Percentiles rank a stretch among this genome's conserved stretches.
Evolutionary conservation across 2,329 filamentous ascomycete species (phyloP).

Genomic region (Macroventuria anomochaeta): DNA sequence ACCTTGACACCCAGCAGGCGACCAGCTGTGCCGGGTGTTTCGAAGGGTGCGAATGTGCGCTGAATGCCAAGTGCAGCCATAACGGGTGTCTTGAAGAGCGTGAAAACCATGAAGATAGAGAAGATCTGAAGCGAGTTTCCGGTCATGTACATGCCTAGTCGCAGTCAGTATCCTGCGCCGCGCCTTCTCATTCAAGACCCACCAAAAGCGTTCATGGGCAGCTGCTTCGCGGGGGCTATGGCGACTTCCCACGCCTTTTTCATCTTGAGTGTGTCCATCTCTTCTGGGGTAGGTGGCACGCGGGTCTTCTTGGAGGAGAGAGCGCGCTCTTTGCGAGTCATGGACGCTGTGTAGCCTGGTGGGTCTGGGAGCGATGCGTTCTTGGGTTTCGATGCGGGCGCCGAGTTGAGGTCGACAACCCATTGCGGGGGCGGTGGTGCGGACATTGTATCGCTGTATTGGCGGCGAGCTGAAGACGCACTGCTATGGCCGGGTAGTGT

Average conservation of each 20-base stretch:
- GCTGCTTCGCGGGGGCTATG: slow-evolving; percentile 86
- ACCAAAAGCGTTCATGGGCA: slow-evolving; percentile 98
- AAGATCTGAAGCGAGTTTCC: slow-evolving; percentile 98
- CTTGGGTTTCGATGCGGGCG: slow-evolving; percentile 71
- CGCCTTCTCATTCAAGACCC: slow-evolving; percentile 5
- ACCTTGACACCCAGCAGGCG: slow-evolving; percentile 84
- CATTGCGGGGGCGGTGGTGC: slow-evolving; percentile 69
- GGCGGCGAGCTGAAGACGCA: too few relatives aligned
- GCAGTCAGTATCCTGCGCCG: slow-evolving; percentile 1
- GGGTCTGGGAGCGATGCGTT: slow-evolving; percentile 77
- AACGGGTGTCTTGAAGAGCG: slow-evolving; percentile 97
- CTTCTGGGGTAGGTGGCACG: slow-evolving; percentile 74
- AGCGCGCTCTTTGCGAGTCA: slow-evolving; percentile 50
- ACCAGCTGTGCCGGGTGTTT: slow-evolving; percentile 76
- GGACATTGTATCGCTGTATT: slow-evolving; percentile 5
- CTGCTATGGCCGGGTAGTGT: too few relatives aligned
- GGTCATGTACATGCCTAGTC: slow-evolving; percentile 91
- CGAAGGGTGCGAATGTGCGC: slow-evolving; percentile 87
- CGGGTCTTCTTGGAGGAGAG: slow-evolving; percentile 56
- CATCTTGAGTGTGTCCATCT: slow-evolving; percentile 94
- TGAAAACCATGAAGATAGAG: slow-evolving; percentile 99
- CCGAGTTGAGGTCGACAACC: slow-evolving; percentile 79
- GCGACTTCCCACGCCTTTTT: slow-evolving; percentile 99
- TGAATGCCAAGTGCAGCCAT: slow-evolving; percentile 83
- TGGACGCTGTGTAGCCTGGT: slow-evolving; percentile 73